Evolutionary conservation across 2,329 filamentous ascomycete genomes (phyloP), one percentile per base, ranked within the genome.

Genomic region (Monosporascus sp.): DNA sequence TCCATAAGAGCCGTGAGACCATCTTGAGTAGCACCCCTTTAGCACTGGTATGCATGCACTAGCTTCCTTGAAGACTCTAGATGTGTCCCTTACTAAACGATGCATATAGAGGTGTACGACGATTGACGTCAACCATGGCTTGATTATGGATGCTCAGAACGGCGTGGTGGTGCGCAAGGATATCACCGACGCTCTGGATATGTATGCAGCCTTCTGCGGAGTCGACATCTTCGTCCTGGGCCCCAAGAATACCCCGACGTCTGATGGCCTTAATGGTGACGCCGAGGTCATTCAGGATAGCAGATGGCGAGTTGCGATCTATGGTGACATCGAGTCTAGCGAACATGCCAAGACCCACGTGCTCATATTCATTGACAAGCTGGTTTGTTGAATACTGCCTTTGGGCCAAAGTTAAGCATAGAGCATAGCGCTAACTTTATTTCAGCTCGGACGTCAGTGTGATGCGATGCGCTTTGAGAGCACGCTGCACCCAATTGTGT

Each of bases 331-430:
- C 72, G 85, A 97, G 74, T 96, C 91, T 61, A 88, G 90, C 27
- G 94, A 99, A 72, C 93, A 97, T 72, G 94, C 94, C 52, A 99
- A 99, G 79, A 96, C 93, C 18, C 85, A 94, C 60, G 86, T 97
- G 41, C 77, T 99, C 70, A 96, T 97, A 70, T 94, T 97, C 79
- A 97, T 99, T 68, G 94, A 99, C 70, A 90, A 91, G 72, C 83
- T 96, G 75, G 89, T 94, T 80, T 65, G 79, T 72, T 35, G 31
- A 14, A 35, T 38, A 41, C 2, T 35, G 31, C 31, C 31, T 14
- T 14, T 35, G 31, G 31, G 31, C 31, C 9, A 14, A 36, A 45
- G 31, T 36, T 51, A 8, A 39, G 39, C 18, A 27, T 41, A n/a
- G 24, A 50, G 5, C 48, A 37, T 46, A 27, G 15, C 44, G 54